Base-by-base conservation (phyloP, 148 eudicot species). In the Hydrangea macrophylla region DNA sequence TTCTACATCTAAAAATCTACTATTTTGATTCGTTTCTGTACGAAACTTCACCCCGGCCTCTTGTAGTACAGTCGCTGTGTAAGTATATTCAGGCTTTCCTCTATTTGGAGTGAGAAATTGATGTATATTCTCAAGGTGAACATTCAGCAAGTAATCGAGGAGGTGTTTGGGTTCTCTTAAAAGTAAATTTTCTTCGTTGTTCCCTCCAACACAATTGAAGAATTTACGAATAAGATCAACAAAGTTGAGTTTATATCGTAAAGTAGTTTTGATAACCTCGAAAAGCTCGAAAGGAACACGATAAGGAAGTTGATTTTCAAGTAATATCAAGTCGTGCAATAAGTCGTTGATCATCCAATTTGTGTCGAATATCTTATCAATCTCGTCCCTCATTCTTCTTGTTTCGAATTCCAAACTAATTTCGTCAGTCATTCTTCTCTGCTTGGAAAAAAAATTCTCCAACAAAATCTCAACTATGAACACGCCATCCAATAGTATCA, bases 311-410 rank as follows among this genome's bases (percentile, higher is more conserved):
- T n/a, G n/a, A n/a, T n/a, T n/a, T n/a, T n/a, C n/a, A n/a, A 35
- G 64, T 40, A 60, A 60, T 40, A 9, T 60, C 42, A 60, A 31
- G 42, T 60, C 64, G n/a, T 35, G 64, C 33, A 31, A 5, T 60
- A 60, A 2, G 35, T 60, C 64, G 17, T 25, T 60, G 24, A 4
- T 7, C 24, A 60, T 35, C 64, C 40, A 33, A 13, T 4, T 20
- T 9, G 32, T 60, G 1, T 60, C 64, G 42, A 60, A 60, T 35
- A 60, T 18, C 0, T 1, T 15, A 6, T 32, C 42, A 15, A 18
- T 23, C 42, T 5, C 5, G 33, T 33, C 24, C n/a, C n/a, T n/a
- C n/a, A n/a, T n/a, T n/a, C n/a, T n/a, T n/a, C n/a, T n/a, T n/a
- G n/a, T n/a, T n/a, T n/a, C n/a, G n/a, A n/a, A n/a, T n/a, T n/a